Conservation (phyloP, 768 basidiomycete genomes). For the Pleurotus sapidus region DNA sequence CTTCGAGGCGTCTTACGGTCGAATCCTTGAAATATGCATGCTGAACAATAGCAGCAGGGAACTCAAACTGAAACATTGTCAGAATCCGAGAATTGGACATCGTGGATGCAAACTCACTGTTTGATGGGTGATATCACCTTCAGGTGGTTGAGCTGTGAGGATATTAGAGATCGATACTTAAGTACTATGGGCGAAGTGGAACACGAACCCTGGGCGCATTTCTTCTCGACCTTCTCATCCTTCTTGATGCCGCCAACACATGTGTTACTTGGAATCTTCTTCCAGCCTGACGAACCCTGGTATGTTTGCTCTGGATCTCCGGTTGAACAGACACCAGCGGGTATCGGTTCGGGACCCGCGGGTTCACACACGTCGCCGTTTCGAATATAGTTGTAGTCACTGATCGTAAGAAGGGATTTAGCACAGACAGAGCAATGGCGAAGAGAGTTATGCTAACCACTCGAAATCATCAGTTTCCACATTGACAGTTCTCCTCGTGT, state of each 20-base stretch:
- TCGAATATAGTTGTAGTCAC: conserved; percentile 88
- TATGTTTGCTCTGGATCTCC: conserved; percentile 58
- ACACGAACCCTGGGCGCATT: conserved; percentile 75
- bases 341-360: conserved; percentile 85
- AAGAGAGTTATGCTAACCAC: conserved; percentile 53
- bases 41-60: conserved; percentile 63
- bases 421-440: not conserved
- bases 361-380: conserved; percentile 75
- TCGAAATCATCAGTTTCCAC: conserved; percentile 89
- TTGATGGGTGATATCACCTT: conserved; percentile 77
- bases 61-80: conserved; percentile 50
- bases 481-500: conserved; percentile 81
- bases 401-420: conserved; percentile 22
- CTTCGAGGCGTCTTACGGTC: conserved; percentile 37
- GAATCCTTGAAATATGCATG: conserved; percentile 85
- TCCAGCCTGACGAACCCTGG: conserved; percentile 87
- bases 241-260: conserved; percentile 70
- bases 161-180: not conserved
- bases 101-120: conserved; percentile 42
- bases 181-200: not conserved
- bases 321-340: conserved; percentile 61
- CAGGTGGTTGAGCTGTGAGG: conserved; percentile 65
- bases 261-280: conserved; percentile 90
- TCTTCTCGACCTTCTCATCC: conserved; percentile 68
- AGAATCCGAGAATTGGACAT: not conserved